These are phyloP conservation scores for Crithidia expoeki DNA, from an alignment of 208 protist genomes.

Conservation along the genomic window DNA sequence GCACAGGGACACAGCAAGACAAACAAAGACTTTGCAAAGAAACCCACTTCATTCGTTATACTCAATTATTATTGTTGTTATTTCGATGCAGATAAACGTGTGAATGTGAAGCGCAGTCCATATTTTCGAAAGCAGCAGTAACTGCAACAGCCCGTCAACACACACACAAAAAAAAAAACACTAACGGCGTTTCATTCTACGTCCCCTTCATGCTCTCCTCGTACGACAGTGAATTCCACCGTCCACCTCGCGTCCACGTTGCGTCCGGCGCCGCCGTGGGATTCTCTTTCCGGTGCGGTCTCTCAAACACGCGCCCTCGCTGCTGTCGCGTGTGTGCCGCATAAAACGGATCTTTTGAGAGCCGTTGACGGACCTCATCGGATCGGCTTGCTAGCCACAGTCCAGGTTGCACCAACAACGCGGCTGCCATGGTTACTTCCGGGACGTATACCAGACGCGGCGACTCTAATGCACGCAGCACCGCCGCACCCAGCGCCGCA, in stretches of 20 bases:
- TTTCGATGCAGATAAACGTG: too few species aligned
- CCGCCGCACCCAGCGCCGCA: conserved; percentile 55
- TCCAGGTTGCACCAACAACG: conserved; percentile 62
- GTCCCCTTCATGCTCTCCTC: conserved; percentile 55
- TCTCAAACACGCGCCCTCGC: conserved; percentile 53
- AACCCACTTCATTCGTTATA: too few species aligned
- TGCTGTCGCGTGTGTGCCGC: conserved; percentile 22
- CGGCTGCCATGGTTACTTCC: conserved; percentile 60
- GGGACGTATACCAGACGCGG: conserved; percentile 74
- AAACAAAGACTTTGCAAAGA: too few species aligned
- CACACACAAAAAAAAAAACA: too few species aligned
- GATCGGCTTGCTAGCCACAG: conserved; percentile 60
- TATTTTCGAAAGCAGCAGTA: too few species aligned
- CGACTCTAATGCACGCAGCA: conserved; percentile 70
- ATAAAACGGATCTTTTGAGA: conserved; percentile 17
- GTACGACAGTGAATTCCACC: conserved; percentile 48
- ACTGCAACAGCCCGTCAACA: too few species aligned
- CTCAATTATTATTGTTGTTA: too few species aligned
- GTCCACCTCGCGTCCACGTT: conserved; percentile 26
- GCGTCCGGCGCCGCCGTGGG: conserved; percentile 67
- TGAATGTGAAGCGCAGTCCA: too few species aligned
- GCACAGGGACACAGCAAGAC: too few species aligned
- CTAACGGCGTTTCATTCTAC: conserved; percentile 23
- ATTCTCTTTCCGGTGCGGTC: conserved; percentile 73
- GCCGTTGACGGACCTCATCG: conserved; percentile 22